These are phyloP conservation scores for Salix brachista DNA, from an alignment of 345 rosid genomes.

Conservation along the genomic window DNA sequence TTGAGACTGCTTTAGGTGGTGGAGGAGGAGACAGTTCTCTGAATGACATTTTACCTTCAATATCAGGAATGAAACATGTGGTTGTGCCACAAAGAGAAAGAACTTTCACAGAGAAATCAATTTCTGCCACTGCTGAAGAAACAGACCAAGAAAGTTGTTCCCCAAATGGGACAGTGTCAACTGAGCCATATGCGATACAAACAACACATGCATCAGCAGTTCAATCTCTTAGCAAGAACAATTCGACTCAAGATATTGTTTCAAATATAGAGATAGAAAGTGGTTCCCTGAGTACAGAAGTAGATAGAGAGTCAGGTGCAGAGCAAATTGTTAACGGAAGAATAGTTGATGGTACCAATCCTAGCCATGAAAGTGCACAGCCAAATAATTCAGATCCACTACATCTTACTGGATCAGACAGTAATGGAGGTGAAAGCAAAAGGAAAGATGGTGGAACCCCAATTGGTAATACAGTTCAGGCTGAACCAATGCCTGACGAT, in stretches of 20 bases:
- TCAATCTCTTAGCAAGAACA: slow-evolving; percentile 16
- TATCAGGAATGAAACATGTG: slow-evolving; percentile 17
- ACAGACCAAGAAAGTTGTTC: slow-evolving; percentile 11
- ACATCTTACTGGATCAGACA: slow-evolving; percentile 19
- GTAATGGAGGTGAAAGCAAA: slow-evolving; percentile 22
- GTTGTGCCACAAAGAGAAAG: slow-evolving; percentile 4
- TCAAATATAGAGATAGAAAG: slow-evolving; percentile 14
- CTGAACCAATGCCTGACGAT: slow-evolving; percentile 14
- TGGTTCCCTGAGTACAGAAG: slow-evolving; percentile 18
- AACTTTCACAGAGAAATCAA: slow-evolving; percentile 20
- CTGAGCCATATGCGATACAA: slow-evolving; percentile 14
- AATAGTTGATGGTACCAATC: slow-evolving; percentile 12
- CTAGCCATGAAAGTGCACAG: slow-evolving; percentile 24
- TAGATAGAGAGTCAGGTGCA: slow-evolving; percentile 18
- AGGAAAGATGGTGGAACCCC: slow-evolving; percentile 20
- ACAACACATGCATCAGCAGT: slow-evolving; percentile 11
- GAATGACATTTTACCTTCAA: slow-evolving; percentile 22
- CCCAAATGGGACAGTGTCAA: slow-evolving; percentile 11
- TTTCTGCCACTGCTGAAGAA: slow-evolving; percentile 11
- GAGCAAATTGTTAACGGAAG: slow-evolving; percentile 16
- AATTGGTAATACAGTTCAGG: slow-evolving; percentile 14
- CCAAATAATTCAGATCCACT: slow-evolving; percentile 21
- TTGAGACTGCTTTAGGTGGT: slow-evolving; percentile 25
- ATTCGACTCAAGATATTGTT: slow-evolving; percentile 14
- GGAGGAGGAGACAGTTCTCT: slow-evolving; percentile 19